phyloP scores from a whole-genome alignment of 805 yeast species.

The Wickerhamiella brachini region DNA sequence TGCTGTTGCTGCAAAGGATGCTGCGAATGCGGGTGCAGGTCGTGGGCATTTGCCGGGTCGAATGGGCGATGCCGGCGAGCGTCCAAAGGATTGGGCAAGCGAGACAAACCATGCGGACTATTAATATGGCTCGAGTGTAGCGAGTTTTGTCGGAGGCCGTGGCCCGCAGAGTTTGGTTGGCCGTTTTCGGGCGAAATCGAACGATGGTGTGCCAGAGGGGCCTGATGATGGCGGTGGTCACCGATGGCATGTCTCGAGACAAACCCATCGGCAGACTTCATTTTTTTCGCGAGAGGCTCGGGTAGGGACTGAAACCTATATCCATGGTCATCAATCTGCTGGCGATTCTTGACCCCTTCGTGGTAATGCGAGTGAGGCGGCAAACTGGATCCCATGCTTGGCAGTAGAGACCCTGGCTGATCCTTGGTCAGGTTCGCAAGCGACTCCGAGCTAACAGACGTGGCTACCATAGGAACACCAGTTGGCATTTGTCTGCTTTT shows the following conservation, averaged over 20 bases:
- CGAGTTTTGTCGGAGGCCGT: background rate
- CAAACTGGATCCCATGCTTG: background rate
- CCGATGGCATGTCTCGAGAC: background rate
- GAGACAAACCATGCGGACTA: background rate
- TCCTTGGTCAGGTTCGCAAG: background rate
- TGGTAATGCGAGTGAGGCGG: background rate
- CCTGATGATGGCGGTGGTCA: background rate
- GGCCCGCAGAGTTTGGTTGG: background rate
- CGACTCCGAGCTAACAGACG: background rate
- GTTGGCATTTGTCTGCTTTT: background rate
- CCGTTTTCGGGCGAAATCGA: background rate
- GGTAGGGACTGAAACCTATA: background rate
- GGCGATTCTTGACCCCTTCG: background rate
- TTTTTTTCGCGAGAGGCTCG: background rate
- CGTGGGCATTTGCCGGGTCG: background rate
- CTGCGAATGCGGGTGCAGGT: background rate
- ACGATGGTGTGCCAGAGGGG: background rate
- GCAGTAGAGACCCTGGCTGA: background rate
- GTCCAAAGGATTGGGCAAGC: background rate
- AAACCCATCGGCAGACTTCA: background rate
- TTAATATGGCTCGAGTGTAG: background rate
- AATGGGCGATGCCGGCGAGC: background rate
- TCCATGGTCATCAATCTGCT: background rate
- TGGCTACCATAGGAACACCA: background rate
- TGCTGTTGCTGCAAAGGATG: background rate